phyloP scores from a whole-genome alignment of 805 yeast genomes.

The Jamesozyma gamospora region DNA sequence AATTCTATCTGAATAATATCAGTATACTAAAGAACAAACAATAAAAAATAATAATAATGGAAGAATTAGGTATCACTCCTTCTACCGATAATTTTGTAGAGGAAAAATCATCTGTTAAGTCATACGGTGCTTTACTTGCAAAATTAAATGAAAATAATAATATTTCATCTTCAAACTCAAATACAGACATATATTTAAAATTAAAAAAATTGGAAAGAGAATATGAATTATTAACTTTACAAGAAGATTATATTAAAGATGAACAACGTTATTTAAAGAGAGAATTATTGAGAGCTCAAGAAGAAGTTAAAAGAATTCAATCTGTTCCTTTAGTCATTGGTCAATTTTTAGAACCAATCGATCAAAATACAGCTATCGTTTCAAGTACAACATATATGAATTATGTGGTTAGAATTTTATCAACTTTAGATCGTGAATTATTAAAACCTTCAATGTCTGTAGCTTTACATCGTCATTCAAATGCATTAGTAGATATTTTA shows the following conservation, averaged over 20 bases:
- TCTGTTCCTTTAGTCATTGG: conserved; percentile 97
- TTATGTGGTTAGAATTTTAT: conserved; percentile 88
- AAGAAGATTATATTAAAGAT: conserved; percentile 95
- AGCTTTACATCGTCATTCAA: conserved; percentile 96
- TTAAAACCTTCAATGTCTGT: conserved; percentile 92
- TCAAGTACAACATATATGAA: conserved; percentile 96
- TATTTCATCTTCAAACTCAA: conserved; percentile 14
- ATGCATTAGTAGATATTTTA: conserved; percentile 90
- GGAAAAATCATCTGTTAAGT: conserved; percentile 25
- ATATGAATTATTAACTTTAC: conserved; percentile 70
- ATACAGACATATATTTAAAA: conserved; percentile 67
- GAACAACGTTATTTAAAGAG: conserved; percentile 94
- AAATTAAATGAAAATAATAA: conserved; percentile 21
- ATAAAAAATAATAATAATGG: conserved; percentile 45
- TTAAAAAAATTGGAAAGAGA: conserved; percentile 87
- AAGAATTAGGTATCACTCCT: conserved; percentile 48
- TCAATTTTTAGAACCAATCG: conserved; percentile 94
- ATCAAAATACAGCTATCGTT: conserved; percentile 91
- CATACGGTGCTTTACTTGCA: conserved; percentile 24
- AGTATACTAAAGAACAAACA: too few species aligned
- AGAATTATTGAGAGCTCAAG: conserved; percentile 93
- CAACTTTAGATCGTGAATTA: conserved; percentile 89
- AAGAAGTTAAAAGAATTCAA: conserved; percentile 94
- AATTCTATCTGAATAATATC: too few species aligned
- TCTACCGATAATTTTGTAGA: conserved; percentile 27